Conservation (phyloP, 441 rosid genomes). For the Isatis lusitanica region DNA sequence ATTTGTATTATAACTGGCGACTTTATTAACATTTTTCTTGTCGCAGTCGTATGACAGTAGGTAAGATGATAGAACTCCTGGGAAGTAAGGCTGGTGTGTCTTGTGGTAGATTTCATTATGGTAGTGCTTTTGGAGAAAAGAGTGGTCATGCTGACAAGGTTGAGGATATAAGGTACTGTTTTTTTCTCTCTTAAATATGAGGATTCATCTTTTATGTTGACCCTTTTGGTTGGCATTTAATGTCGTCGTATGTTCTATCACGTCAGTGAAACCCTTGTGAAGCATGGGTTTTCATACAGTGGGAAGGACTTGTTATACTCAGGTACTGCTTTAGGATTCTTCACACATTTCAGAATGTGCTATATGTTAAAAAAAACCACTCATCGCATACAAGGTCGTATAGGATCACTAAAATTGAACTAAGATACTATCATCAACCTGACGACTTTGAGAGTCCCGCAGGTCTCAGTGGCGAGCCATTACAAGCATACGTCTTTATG, state of each 20-base stretch:
- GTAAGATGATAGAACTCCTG: constrained; percentile 98
- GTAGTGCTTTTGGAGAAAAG: constrained; percentile 97
- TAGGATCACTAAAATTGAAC: background rate
- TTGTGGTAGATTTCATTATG: constrained; percentile 85
- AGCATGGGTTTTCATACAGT: constrained; percentile 79
- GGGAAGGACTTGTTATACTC: constrained; percentile 95
- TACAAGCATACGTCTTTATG: constrained; percentile 92
- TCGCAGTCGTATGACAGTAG: constrained; percentile 96
- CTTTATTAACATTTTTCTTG: constrained; percentile 19
- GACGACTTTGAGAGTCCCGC: constrained; percentile 37
- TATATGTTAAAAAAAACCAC: background rate
- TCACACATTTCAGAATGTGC: constrained; percentile 11
- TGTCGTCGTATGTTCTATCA: constrained; percentile 3
- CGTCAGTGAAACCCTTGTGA: constrained; percentile 76
- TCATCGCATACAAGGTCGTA: background rate
- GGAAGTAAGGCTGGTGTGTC: constrained; percentile 96
- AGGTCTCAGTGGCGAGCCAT: constrained; percentile 90
- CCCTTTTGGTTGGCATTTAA: constrained; percentile 12
- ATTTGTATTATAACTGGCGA: constrained; percentile 5
- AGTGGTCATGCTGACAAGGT: constrained; percentile 95
- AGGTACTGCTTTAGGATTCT: constrained; percentile 47
- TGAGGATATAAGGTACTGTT: constrained; percentile 67
- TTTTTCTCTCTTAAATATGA: background rate
- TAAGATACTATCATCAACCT: constrained; percentile 22
- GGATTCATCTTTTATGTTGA: background rate